A percentile compares a stretch with the other conserved stretches of the same genome.
phyloP scores from a whole-genome alignment of 495 filamentous ascomycete genomes.

The Usnea hakonensis region DNA sequence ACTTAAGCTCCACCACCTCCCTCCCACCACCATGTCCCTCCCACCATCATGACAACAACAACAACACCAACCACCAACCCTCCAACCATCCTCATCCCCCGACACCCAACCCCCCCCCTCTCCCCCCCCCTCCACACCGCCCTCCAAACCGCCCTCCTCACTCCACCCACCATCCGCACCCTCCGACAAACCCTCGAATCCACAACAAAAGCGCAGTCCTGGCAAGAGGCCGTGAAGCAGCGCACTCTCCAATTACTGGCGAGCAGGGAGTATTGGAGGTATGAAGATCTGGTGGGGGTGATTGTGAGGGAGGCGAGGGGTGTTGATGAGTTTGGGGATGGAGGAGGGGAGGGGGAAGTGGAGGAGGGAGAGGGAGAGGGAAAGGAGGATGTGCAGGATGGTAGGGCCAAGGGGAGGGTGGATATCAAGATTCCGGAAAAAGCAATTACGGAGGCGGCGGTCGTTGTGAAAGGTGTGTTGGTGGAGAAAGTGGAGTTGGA shows the following conservation, averaged over 20 bases:
- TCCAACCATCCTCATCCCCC: conserved; percentile 6
- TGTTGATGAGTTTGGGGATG: background rate
- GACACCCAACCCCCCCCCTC: background rate
- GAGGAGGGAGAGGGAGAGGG: background rate
- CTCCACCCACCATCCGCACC: background rate
- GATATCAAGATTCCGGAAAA: conserved; percentile 12
- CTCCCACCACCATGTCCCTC: no score
- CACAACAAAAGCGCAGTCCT: background rate
- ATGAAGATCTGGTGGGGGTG: background rate
- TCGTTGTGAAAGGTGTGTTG: conserved; percentile 12
- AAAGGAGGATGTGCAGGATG: background rate
- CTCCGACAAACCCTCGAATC: background rate
- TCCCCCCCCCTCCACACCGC: background rate
- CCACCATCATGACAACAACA: no score
- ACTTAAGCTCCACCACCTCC: no score
- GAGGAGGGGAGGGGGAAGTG: background rate
- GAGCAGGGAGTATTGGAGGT: background rate
- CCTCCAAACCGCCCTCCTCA: background rate
- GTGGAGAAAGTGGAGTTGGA: conserved; percentile 7
- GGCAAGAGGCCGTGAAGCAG: background rate
- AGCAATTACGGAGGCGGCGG: conserved; percentile 7
- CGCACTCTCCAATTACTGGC: conserved; percentile 3
- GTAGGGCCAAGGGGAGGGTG: background rate
- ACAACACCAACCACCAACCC: conserved; percentile 1
- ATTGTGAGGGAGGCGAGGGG: conserved; percentile 11